Conservation (phyloP, 306 rosid genomes). For the Prosopis cineraria region DNA sequence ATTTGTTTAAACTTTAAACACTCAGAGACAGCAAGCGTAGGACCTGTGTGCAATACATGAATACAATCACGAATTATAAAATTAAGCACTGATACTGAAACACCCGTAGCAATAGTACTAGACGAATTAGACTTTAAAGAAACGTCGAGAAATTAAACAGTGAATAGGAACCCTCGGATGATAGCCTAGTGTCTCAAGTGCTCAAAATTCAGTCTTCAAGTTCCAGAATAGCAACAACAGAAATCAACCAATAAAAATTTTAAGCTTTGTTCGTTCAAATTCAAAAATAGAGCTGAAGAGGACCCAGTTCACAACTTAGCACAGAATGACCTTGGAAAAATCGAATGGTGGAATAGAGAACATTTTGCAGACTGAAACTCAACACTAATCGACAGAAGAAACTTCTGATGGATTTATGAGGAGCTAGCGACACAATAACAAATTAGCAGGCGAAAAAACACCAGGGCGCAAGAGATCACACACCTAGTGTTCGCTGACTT, state of each 20-base stretch:
- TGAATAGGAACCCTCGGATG: neutral
- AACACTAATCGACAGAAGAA: neutral
- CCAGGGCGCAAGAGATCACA: neutral
- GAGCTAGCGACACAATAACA: neutral
- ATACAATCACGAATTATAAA: neutral
- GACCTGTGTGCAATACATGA: neutral
- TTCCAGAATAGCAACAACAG: neutral
- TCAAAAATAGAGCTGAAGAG: neutral
- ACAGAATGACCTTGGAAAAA: neutral
- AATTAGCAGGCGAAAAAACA: neutral
- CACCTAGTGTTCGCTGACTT: neutral
- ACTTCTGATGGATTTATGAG: neutral
- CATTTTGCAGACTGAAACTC: neutral
- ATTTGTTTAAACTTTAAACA: neutral
- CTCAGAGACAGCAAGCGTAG: neutral
- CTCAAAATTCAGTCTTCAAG: neutral
- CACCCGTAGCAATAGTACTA: neutral
- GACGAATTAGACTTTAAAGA: neutral
- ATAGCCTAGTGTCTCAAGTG: neutral
- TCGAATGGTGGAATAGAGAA: neutral
- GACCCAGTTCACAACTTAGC: neutral
- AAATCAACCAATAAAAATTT: neutral
- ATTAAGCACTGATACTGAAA: neutral
- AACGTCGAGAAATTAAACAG: neutral
- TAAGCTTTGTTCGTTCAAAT: neutral